Evolutionary conservation across 768 basidiomycete genomes (phyloP).

Genomic region (Mrakia blollopis): DNA sequence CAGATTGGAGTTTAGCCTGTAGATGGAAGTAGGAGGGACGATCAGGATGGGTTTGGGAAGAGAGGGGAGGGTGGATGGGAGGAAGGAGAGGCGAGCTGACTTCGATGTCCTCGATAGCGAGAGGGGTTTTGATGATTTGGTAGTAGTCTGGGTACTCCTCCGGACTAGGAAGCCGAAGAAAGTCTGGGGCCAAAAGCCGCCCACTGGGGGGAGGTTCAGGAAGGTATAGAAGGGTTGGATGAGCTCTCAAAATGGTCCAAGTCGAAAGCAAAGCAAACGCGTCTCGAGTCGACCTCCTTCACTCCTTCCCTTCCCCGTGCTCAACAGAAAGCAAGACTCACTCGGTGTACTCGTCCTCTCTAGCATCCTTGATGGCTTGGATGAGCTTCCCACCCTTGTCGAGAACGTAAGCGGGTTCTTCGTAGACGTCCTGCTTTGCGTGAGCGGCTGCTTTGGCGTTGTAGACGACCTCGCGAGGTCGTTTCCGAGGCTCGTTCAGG

Average conservation of each 20-base stretch:
- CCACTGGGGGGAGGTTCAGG: conserved; percentile 2
- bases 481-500: conserved; percentile 23
- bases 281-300: neutral
- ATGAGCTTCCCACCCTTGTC: conserved; percentile 53
- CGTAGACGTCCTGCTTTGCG: neutral
- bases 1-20: conserved; percentile 58
- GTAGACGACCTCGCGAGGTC: conserved; percentile 15
- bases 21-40: neutral
- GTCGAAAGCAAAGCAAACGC: neutral
- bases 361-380: conserved; percentile 73
- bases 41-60: neutral
- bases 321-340: neutral
- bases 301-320: neutral
- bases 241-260: neutral
- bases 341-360: conserved; percentile 75
- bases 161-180: conserved; percentile 65
- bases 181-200: conserved; percentile 46
- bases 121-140: conserved; percentile 66
- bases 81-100: conserved; percentile 36
- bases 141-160: conserved; percentile 71
- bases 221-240: neutral
- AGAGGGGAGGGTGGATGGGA: neutral
- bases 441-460: neutral
- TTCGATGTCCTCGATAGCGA: conserved; percentile 84
- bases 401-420: conserved; percentile 17